Conservation (phyloP, 495 filamentous ascomycete genomes). For the Hypoxylon fragiforme region DNA sequence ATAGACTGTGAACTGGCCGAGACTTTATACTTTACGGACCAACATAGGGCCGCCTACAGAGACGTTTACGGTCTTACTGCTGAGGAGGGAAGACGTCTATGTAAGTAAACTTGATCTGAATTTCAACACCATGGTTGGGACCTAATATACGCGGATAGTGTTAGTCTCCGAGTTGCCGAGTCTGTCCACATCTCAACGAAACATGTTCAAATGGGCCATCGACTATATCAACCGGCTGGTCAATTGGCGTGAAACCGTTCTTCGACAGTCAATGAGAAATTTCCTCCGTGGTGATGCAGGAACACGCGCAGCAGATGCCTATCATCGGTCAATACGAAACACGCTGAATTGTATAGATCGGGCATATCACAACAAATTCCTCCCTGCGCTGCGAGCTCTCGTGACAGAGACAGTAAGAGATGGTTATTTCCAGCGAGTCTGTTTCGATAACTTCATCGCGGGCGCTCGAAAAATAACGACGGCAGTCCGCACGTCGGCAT, state of each 20-base stretch:
- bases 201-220: slow-evolving; percentile 2
- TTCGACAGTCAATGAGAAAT: not conserved
- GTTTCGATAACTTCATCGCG: not conserved
- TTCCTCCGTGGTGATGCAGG: not conserved
- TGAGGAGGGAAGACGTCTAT: slow-evolving; percentile 2
- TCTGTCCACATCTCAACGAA: too few relatives aligned
- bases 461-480: not conserved
- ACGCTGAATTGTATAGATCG: too few relatives aligned
- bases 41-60: not conserved
- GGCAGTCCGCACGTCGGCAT: not conserved
- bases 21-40: not conserved
- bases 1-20: slow-evolving; percentile 6
- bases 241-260: slow-evolving; percentile 3
- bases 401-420: not conserved
- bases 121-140: not conserved
- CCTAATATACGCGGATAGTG: slow-evolving; percentile 5
- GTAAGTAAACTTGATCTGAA: not conserved
- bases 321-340: too few relatives aligned
- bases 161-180: not conserved
- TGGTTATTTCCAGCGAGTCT: too few relatives aligned
- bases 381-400: not conserved
- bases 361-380: too few relatives aligned
- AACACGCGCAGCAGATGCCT: not conserved
- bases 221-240: slow-evolving; percentile 7
- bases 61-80: slow-evolving; percentile 1